Evolutionary conservation across 2,329 filamentous ascomycete genomes (phyloP).

Genomic region (Chaetomiaceae sp.): DNA sequence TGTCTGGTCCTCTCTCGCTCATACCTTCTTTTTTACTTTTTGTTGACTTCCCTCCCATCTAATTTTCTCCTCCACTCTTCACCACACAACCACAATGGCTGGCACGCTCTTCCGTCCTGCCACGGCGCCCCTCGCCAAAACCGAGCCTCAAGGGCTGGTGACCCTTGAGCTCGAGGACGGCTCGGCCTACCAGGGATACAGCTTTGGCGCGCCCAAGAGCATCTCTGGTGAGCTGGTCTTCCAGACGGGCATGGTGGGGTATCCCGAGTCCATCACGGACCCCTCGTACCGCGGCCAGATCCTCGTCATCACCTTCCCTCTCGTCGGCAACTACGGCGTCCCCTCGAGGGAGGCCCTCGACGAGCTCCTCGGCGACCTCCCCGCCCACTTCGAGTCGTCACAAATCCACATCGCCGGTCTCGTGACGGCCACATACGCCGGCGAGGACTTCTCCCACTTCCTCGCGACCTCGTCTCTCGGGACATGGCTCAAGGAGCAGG

Average conservation of each 20-base stretch:
- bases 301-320: constrained; percentile 93
- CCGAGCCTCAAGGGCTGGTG: constrained; percentile 59
- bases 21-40: neutral
- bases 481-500: constrained; percentile 94
- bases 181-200: constrained; percentile 85
- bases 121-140: constrained; percentile 53
- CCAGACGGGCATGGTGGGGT: constrained; percentile 99
- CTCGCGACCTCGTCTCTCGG: constrained; percentile 87
- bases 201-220: constrained; percentile 93
- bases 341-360: constrained; percentile 82
- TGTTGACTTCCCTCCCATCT: neutral
- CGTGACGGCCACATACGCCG: constrained; percentile 84
- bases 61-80: neutral
- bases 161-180: constrained; percentile 93
- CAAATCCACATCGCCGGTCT: constrained; percentile 93
- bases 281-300: constrained; percentile 92
- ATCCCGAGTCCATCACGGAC: constrained; percentile 90
- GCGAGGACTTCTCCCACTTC: constrained; percentile 93
- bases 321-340: constrained; percentile 99
- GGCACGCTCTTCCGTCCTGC: constrained; percentile 49
- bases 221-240: constrained; percentile 96
- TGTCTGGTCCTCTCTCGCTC: neutral
- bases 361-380: constrained; percentile 76
- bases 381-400: constrained; percentile 87
- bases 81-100: constrained; percentile 31